Conservation (phyloP, 345 rosid genomes). For the Anacardium occidentale region DNA sequence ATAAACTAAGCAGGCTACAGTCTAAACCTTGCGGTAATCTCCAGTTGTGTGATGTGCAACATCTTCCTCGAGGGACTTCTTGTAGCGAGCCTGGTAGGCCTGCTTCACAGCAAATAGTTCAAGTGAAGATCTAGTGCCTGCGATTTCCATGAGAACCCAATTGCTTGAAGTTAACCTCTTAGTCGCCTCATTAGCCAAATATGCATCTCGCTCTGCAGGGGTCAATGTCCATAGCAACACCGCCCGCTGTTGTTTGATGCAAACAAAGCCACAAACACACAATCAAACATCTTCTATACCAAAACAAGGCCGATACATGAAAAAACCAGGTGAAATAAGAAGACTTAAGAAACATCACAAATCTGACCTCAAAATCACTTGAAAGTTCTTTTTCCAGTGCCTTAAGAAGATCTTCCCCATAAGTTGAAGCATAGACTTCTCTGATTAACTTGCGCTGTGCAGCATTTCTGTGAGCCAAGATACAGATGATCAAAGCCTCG, state of each 20-base stretch:
- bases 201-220: conserved; percentile 78
- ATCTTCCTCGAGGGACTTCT: conserved; percentile 88
- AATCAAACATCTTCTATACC: background rate
- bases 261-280: conserved; percentile 15
- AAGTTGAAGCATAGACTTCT: conserved; percentile 53
- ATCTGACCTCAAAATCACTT: conserved; percentile 81
- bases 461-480: conserved; percentile 80
- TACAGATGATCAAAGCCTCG: conserved; percentile 67
- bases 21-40: conserved; percentile 67
- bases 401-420: conserved; percentile 75
- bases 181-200: conserved; percentile 70
- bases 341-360: background rate
- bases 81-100: conserved; percentile 74
- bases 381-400: conserved; percentile 74
- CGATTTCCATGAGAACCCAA: conserved; percentile 79
- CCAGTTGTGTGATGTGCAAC: conserved; percentile 78
- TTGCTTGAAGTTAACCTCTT: conserved; percentile 67
- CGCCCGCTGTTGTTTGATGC: conserved; percentile 43
- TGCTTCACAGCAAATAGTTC: conserved; percentile 62
- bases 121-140: conserved; percentile 64
- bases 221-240: conserved; percentile 71
- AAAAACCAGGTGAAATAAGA: too few relatives aligned
- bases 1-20: too few relatives aligned
- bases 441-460: conserved; percentile 64
- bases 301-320: background rate